Percentiles rank a stretch among this genome's conserved stretches.
phyloP scores from a whole-genome alignment of 768 basidiomycete species.

The Pleurotus salmoneostramineus region DNA sequence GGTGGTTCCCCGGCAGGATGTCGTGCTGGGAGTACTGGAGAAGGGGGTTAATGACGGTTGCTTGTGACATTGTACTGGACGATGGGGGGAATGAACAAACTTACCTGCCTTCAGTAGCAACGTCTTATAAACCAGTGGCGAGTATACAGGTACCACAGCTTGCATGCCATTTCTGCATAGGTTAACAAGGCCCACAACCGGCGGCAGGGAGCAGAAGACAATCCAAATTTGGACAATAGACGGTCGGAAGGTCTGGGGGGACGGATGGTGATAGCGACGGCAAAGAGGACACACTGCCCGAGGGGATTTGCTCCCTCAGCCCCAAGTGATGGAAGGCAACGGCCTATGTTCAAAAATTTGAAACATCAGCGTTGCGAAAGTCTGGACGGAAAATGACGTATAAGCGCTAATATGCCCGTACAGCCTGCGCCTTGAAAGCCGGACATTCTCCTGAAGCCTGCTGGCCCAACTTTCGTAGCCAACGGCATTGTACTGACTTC shows the following conservation, averaged over 20 bases:
- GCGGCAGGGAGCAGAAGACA: neutral
- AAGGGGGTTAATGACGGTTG: conserved; percentile 25
- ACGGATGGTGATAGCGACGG: too few species aligned
- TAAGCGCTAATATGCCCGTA: neutral
- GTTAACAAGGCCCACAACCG: neutral
- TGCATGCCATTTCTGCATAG: conserved; percentile 4
- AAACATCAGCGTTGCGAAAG: neutral
- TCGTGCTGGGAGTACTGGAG: conserved; percentile 33
- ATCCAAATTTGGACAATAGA: neutral
- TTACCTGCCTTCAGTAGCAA: neutral
- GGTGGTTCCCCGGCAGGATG: conserved; percentile 17
- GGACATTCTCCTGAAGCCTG: neutral
- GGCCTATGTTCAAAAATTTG: neutral
- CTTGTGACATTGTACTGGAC: neutral
- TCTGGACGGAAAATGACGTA: neutral
- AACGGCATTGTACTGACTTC: too few species aligned
- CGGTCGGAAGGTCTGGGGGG: too few species aligned
- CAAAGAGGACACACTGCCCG: neutral
- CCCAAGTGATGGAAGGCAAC: neutral
- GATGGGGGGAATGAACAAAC: neutral
- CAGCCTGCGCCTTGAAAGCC: neutral
- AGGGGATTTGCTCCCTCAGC: neutral
- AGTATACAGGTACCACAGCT: conserved; percentile 2
- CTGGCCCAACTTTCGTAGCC: too few species aligned
- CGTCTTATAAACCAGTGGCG: neutral